A percentile compares a stretch with the other conserved stretches of the same genome.
Evolutionary conservation across 2,329 filamentous ascomycete genomes (phyloP).

Genomic region (Lasiodiplodia gonubiensis): DNA sequence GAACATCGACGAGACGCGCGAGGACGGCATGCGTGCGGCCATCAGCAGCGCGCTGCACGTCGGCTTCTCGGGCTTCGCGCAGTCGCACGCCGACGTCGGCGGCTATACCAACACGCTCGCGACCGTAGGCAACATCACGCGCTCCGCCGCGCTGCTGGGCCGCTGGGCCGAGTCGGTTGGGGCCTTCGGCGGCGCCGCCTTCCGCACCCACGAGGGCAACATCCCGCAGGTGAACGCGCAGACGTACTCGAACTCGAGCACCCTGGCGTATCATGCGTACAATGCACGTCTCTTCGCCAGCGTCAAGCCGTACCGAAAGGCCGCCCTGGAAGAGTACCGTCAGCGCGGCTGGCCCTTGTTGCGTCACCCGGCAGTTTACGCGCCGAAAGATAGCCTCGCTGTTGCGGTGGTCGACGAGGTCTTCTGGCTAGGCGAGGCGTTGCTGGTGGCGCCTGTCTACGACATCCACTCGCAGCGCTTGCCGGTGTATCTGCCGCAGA

Average conservation of each 20-base stretch:
- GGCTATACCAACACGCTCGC: constrained; percentile 44
- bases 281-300: constrained; percentile 45
- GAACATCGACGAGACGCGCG: constrained; percentile 41
- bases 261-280: constrained; percentile 45
- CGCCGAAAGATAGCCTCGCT: constrained; percentile 34
- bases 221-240: constrained; percentile 45
- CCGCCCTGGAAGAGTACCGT: constrained; percentile 37
- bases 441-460: constrained; percentile 40
- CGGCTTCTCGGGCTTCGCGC: constrained; percentile 44
- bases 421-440: constrained; percentile 37
- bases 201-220: constrained; percentile 48
- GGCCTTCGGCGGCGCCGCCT: constrained; percentile 42
- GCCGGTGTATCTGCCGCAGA: constrained; percentile 36
- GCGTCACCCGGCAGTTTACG: constrained; percentile 36
- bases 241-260: constrained; percentile 44
- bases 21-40: constrained; percentile 45
- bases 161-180: constrained; percentile 45
- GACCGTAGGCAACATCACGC: constrained; percentile 41
- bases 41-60: constrained; percentile 45
- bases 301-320: constrained; percentile 41
- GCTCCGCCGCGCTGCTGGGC: constrained; percentile 44
- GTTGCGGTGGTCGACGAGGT: constrained; percentile 37
- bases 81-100: constrained; percentile 45
- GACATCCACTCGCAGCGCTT: constrained; percentile 35
- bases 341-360: constrained; percentile 39